Conservation (phyloP, 2,329 filamentous ascomycete species). For the Corynespora cassiicola region DNA sequence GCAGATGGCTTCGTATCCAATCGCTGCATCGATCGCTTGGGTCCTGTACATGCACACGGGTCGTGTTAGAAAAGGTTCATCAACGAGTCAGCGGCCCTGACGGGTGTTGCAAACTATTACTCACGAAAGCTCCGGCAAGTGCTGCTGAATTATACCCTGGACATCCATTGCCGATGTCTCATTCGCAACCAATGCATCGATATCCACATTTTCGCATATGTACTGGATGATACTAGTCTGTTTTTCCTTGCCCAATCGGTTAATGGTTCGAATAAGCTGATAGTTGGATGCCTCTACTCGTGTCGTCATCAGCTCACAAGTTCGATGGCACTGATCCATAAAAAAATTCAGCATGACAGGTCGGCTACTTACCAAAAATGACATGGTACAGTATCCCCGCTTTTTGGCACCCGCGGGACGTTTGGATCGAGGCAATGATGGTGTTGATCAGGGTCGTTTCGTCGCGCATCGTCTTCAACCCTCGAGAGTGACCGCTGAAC, state of each 20-base stretch:
- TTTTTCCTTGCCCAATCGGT: conserved; percentile 1
- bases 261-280: conserved; percentile 4
- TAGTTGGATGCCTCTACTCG: conserved; percentile 5
- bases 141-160: conserved; percentile 4
- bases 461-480: conserved; percentile 8
- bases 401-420: conserved; percentile 1
- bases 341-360: too few relatives aligned
- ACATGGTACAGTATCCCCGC: conserved; percentile 2
- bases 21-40: conserved; percentile 4
- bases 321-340: too few relatives aligned
- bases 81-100: background rate
- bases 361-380: conserved; percentile 2
- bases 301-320: too few relatives aligned
- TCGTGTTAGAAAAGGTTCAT: background rate
- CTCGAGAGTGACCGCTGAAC: conserved; percentile 7
- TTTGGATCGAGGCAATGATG: conserved; percentile 7
- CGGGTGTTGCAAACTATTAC: background rate
- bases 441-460: conserved; percentile 9
- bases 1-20: conserved; percentile 2
- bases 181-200: background rate
- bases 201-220: conserved; percentile 2
- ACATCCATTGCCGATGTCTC: background rate
- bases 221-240: background rate
- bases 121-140: conserved; percentile 5
- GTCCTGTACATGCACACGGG: background rate